Evolutionary conservation across 2,329 filamentous ascomycete genomes (phyloP), one percentile per base, ranked within the genome.

Genomic region (Ascocoryne sarcoides): DNA sequence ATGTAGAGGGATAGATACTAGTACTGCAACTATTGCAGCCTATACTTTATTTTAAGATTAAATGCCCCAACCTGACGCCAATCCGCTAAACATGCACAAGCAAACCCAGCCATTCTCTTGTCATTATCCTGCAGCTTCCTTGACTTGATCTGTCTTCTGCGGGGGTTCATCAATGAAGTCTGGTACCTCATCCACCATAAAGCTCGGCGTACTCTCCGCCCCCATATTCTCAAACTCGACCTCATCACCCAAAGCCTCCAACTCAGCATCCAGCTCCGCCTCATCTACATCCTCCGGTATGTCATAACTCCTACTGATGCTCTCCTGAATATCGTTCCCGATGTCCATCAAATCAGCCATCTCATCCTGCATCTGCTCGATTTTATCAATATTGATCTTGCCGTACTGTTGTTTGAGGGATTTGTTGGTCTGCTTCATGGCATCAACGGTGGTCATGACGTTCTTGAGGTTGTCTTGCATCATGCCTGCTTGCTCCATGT

Each of bases 381-480:
- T 96, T 73, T 94, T 88, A 65, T 96, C 92, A 40, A 98, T 82
- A 58, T 98, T 84, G 51, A 98, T 84, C 70, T 95, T 95, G 54
- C 90, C 90, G 60, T 96, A 96, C 70, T 96, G 90, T 63, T 86
- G 84, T 60, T 80, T 80, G 49, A 98, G 74, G 57, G 87, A 82
- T 68, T 95, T 95, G 57, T 92, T 95, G 17, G 90, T 95, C 2
- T 84, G 88, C 75, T 95, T 93, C 77, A 98, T 90, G 9, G 90
- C 89, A 62, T 96, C 90, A 32, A 96, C 89, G 19, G 92, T 95
- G 14, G 88, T 93, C 89, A 95, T 95, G 48, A 92, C 90, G 64
- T 96, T 96, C 64, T 93, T 92, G 39, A 98, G 75, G 60, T 96
- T 96, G 66, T 96, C 90, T 68, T 94, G 88, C 90, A 96, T 95